phyloP scores from a whole-genome alignment of 2,329 filamentous ascomycete genomes.

The Ascochyta lentis region DNA sequence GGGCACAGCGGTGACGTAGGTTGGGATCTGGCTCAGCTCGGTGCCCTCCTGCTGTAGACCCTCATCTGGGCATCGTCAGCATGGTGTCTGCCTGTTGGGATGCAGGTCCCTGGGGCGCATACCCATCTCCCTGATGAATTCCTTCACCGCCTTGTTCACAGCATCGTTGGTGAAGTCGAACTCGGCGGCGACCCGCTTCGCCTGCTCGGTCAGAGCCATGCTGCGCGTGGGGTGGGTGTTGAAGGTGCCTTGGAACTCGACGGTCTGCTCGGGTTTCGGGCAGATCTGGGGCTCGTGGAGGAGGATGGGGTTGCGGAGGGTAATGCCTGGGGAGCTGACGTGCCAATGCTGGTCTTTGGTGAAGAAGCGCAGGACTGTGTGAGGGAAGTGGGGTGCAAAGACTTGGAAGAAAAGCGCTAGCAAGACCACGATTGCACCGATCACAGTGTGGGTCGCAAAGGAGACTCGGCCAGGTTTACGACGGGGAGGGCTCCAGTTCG shows the following conservation, averaged over 20 bases:
- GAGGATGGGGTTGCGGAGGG: slow-evolving; percentile 35
- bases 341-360: slow-evolving; percentile 26
- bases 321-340: slow-evolving; percentile 26
- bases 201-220: slow-evolving; percentile 69
- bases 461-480: slow-evolving; percentile 21
- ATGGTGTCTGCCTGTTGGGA: background rate
- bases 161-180: slow-evolving; percentile 84
- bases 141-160: slow-evolving; percentile 79
- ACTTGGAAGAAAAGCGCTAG: slow-evolving; percentile 45
- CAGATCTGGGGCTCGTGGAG: slow-evolving; percentile 37
- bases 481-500: slow-evolving; percentile 17
- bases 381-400: slow-evolving; percentile 46
- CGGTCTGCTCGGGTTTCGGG: slow-evolving; percentile 34
- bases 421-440: slow-evolving; percentile 41
- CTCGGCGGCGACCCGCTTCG: slow-evolving; percentile 78
- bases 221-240: slow-evolving; percentile 49
- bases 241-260: slow-evolving; percentile 44
- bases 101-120: slow-evolving; percentile 20
- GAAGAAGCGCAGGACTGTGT: slow-evolving; percentile 38
- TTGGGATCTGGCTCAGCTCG: slow-evolving; percentile 93
- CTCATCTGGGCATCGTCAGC: slow-evolving; percentile 65
- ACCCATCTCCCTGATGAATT: slow-evolving; percentile 89
- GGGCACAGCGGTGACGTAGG: slow-evolving; percentile 93
- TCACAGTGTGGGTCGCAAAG: slow-evolving; percentile 30
- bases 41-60: slow-evolving; percentile 79